Conservation (phyloP, 1,139 yeast species). For the Keqinozyma sinolaborantium region DNA sequence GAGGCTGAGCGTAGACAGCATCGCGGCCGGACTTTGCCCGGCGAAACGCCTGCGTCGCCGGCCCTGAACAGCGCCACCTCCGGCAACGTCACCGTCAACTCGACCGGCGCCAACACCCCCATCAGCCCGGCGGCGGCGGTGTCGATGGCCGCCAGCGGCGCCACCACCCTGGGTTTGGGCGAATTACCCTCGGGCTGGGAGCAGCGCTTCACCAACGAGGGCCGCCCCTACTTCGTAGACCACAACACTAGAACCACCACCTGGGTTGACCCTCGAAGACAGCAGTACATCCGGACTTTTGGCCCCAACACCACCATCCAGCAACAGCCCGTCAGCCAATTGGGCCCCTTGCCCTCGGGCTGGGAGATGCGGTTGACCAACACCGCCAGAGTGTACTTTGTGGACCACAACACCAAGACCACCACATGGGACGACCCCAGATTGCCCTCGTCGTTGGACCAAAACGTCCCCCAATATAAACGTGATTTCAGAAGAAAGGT, state of each 20-base stretch:
- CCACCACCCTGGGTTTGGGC: conserved; percentile 93
- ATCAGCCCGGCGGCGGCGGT: conserved; percentile 71
- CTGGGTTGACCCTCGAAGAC: conserved; percentile 99
- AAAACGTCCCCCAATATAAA: conserved; percentile 97
- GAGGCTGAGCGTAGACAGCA: conserved; percentile 91
- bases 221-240: conserved; percentile 96
- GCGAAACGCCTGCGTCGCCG: conserved; percentile 49
- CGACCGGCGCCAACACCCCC: conserved; percentile 43
- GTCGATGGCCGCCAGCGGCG: conserved; percentile 82
- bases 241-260: conserved; percentile 98
- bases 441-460: conserved; percentile 93
- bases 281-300: conserved; percentile 93
- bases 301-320: conserved; percentile 89
- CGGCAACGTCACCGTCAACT: conserved; percentile 44
- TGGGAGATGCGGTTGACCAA: conserved; percentile 99
- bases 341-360: conserved; percentile 97
- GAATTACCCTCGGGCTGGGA: conserved; percentile 99
- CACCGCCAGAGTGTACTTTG: conserved; percentile 97
- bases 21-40: conserved; percentile 87
- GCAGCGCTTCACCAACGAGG: conserved; percentile 96
- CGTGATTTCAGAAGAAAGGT: conserved; percentile 98
- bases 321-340: conserved; percentile 97
- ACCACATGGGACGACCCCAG: conserved; percentile 99
- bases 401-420: conserved; percentile 97
- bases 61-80: conserved; percentile 27